A percentile compares a stretch with the other conserved stretches of the same genome.
Conservation (phyloP, 2,329 filamentous ascomycete genomes). For the Trichoderma cornu-damae region DNA sequence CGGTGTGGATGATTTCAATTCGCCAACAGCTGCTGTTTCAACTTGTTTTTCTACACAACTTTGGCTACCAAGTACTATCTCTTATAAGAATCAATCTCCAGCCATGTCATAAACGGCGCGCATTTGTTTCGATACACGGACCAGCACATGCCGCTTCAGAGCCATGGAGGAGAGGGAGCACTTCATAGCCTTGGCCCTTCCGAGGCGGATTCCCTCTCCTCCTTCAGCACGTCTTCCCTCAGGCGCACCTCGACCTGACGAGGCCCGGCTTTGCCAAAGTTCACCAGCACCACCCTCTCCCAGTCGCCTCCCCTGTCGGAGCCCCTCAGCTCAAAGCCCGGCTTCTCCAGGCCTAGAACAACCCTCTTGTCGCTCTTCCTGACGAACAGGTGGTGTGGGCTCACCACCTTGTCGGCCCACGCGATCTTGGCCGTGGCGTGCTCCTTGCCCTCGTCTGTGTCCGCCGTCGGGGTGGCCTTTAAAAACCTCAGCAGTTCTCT, state of each 20-base stretch:
- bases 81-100: neutral
- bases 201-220: conserved; percentile 36
- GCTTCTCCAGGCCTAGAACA: conserved; percentile 54
- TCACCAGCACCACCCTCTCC: conserved; percentile 54
- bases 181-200: conserved; percentile 28
- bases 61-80: neutral
- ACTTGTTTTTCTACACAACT: too few species aligned
- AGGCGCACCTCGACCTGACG: conserved; percentile 48
- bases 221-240: conserved; percentile 45
- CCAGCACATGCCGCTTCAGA: neutral
- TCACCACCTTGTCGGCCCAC: conserved; percentile 59
- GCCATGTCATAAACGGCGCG: neutral
- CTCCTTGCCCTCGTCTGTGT: conserved; percentile 35
- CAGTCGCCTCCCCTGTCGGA: conserved; percentile 50
- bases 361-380: conserved; percentile 41
- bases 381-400: conserved; percentile 46
- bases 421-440: conserved; percentile 44
- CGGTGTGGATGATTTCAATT: neutral
- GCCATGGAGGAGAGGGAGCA: neutral
- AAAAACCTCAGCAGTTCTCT: conserved; percentile 52
- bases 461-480: conserved; percentile 37
- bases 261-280: conserved; percentile 48
- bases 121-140: neutral
- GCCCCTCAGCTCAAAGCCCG: conserved; percentile 50
- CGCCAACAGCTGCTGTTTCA: too few species aligned